A percentile compares a stretch with the other conserved stretches of the same genome.
phyloP scores from a whole-genome alignment of 257 asterid genomes.

The Nicotiana otophora region DNA sequence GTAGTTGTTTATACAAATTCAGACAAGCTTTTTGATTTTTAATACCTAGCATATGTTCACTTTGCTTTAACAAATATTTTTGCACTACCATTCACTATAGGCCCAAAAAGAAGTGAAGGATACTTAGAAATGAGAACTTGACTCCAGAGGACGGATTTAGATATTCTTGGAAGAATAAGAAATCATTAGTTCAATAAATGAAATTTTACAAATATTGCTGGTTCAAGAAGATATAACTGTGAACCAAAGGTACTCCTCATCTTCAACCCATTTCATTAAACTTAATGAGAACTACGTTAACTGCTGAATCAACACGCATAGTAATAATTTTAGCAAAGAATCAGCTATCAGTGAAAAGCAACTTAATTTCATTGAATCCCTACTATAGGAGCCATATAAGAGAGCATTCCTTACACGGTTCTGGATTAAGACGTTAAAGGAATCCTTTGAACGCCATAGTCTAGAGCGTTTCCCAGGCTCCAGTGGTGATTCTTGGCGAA shows the following conservation, averaged over 20 bases:
- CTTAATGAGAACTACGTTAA: background rate
- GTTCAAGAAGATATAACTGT: background rate
- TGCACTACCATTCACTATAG: background rate
- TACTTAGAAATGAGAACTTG: background rate
- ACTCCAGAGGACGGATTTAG: background rate
- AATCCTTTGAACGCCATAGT: conserved; percentile 14
- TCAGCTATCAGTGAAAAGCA: background rate
- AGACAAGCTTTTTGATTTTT: background rate
- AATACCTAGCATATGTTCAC: background rate
- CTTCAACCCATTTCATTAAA: background rate
- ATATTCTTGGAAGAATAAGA: background rate
- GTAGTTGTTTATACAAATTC: background rate
- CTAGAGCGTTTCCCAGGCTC: conserved; percentile 18
- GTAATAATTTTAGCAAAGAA: too few relatives aligned
- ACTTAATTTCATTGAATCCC: background rate
- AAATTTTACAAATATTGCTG: background rate
- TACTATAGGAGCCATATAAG: background rate
- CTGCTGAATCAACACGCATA: background rate
- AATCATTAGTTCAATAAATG: background rate
- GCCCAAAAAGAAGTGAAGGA: background rate
- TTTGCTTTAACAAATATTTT: background rate
- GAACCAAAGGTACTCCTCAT: background rate
- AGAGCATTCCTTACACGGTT: conserved; percentile 7
- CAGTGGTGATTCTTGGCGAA: conserved; percentile 14
- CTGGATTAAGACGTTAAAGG: background rate